Evolutionary conservation across 441 rosid species (phyloP).

Genomic region (Manihot esculenta): DNA sequence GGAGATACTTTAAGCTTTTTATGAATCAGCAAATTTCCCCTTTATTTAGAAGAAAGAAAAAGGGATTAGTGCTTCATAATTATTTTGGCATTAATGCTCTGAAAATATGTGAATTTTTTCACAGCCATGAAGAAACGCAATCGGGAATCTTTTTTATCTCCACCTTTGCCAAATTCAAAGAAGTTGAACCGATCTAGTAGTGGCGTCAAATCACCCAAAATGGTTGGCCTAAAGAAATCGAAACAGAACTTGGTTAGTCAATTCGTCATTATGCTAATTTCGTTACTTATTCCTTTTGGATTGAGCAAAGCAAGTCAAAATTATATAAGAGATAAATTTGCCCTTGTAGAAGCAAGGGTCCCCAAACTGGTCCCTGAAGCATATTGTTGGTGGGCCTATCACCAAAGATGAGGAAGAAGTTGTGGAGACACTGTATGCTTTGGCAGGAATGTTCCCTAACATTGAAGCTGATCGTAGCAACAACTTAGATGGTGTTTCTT

Average conservation of each 20-base stretch:
- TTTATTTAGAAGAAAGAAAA: slow-evolving; percentile 3
- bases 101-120: slow-evolving; percentile 27
- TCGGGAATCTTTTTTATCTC: slow-evolving; percentile 57
- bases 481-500: slow-evolving; percentile 17
- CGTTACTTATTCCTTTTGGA: slow-evolving; percentile 18
- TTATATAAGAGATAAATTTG: slow-evolving; percentile 17
- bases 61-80: slow-evolving; percentile 6
- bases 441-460: slow-evolving; percentile 74
- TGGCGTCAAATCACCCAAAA: slow-evolving; percentile 40
- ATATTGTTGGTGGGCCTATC: slow-evolving; percentile 49
- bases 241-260: slow-evolving; percentile 54
- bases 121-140: slow-evolving; percentile 85
- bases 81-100: slow-evolving; percentile 22
- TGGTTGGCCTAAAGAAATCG: slow-evolving; percentile 42
- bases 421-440: slow-evolving; percentile 70
- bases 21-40: slow-evolving; percentile 29
- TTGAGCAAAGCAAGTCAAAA: slow-evolving; percentile 26
- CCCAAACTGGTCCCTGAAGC: slow-evolving; percentile 36
- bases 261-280: slow-evolving; percentile 25
- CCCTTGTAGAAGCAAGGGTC: slow-evolving; percentile 46
- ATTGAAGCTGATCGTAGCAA: slow-evolving; percentile 24
- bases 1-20: slow-evolving; percentile 36
- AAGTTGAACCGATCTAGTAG: slow-evolving; percentile 41
- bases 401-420: slow-evolving; percentile 96
- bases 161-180: slow-evolving; percentile 54